These are phyloP conservation scores for Penicilliopsis zonata DNA, from an alignment of 495 filamentous ascomycete species.

Conservation along the genomic window DNA sequence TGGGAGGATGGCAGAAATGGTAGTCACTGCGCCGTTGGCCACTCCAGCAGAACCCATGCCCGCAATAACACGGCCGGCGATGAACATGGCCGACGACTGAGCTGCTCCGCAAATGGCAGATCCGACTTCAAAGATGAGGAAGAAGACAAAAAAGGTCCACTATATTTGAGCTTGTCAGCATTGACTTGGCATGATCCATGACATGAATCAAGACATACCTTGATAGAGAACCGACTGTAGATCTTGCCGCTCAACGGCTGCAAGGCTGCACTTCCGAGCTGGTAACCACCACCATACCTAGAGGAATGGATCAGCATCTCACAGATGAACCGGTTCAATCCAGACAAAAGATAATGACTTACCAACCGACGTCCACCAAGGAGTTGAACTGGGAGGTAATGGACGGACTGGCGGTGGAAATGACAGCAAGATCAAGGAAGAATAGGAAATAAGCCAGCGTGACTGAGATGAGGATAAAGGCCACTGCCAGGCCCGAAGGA, in stretches of 20 bases:
- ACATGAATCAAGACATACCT: no score
- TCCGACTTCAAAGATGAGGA: conserved; percentile 9
- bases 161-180: no score
- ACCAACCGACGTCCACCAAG: conserved; percentile 19
- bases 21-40: conserved; percentile 9
- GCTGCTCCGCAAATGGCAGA: conserved; percentile 5
- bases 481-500: conserved; percentile 2
- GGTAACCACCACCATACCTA: conserved; percentile 19
- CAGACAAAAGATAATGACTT: conserved; percentile 22
- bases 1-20: conserved; percentile 9
- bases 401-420: conserved; percentile 15
- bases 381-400: conserved; percentile 21
- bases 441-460: conserved; percentile 17
- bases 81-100: conserved; percentile 6
- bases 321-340: conserved; percentile 50
- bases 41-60: conserved; percentile 9
- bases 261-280: no score
- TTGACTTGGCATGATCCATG: no score
- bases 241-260: no score
- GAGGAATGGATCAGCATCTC: conserved; percentile 45
- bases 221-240: no score
- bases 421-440: conserved; percentile 16
- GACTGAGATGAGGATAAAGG: conserved; percentile 8
- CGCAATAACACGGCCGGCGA: conserved; percentile 6
- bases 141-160: conserved; percentile 12